Conservation (phyloP, 2,329 filamentous ascomycete species). For the Dryadomyces quercus-mongolicae region DNA sequence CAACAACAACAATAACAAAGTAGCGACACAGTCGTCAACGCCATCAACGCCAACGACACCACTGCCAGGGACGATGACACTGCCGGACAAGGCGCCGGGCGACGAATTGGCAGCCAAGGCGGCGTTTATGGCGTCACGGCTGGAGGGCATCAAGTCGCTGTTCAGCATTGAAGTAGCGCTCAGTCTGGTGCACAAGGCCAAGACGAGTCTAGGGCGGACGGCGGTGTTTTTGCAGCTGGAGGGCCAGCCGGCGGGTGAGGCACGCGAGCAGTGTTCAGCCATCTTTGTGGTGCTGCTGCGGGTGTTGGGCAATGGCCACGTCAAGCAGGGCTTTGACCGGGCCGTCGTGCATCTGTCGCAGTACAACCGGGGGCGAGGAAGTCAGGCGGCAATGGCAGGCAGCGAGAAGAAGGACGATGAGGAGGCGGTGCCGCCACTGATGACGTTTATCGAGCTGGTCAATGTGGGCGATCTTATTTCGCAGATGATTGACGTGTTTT, state of each 20-base stretch:
- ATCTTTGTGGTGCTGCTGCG: constrained; percentile 81
- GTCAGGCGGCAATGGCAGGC: no score
- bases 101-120: constrained; percentile 92
- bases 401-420: neutral
- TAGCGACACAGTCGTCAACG: neutral
- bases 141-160: constrained; percentile 88
- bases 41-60: neutral
- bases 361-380: constrained; percentile 54
- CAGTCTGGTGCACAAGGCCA: constrained; percentile 77
- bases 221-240: constrained; percentile 72
- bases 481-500: constrained; percentile 98
- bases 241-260: constrained; percentile 68
- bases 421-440: constrained; percentile 69
- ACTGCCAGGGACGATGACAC: neutral
- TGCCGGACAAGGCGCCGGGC: constrained; percentile 51
- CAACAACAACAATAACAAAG: constrained; percentile 12
- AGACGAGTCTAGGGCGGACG: constrained; percentile 74
- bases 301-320: constrained; percentile 73
- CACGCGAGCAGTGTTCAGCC: constrained; percentile 74
- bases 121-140: constrained; percentile 87
- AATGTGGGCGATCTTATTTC: constrained; percentile 97
- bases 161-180: constrained; percentile 96
- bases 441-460: constrained; percentile 92
- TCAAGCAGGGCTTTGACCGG: constrained; percentile 87
- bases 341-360: constrained; percentile 81